Conservation (phyloP, 306 rosid genomes). For the Hippophae tibetana region DNA sequence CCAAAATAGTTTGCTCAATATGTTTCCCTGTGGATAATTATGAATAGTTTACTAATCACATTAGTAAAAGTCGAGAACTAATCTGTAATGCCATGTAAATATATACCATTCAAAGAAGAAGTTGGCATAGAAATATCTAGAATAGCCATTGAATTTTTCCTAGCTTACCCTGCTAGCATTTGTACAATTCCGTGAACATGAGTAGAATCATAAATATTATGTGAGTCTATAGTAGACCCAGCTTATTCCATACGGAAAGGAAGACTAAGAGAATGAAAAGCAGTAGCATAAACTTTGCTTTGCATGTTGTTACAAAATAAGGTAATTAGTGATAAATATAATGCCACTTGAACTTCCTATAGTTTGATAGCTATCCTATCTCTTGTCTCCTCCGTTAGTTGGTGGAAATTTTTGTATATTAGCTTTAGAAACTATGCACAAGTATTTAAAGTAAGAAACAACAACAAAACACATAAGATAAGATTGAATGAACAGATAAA, state of each 20-base stretch:
- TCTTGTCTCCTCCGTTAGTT: no score
- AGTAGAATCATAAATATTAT: conserved; percentile 54
- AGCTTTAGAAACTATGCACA: no score
- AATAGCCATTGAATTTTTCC: conserved; percentile 71
- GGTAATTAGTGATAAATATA: no score
- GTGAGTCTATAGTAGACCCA: conserved; percentile 49
- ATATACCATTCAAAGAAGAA: conserved; percentile 57
- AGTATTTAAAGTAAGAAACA: no score
- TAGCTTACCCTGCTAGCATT: conserved; percentile 58
- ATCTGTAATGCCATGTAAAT: conserved; percentile 7
- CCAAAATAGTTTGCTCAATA: conserved; percentile 33
- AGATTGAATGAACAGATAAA: no score
- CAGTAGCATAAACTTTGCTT: no score
- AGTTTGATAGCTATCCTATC: no score
- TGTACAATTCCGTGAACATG: conserved; percentile 54
- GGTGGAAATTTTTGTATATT: conserved; percentile 20
- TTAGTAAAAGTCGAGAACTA: conserved; percentile 4
- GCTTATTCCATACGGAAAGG: conserved; percentile 24
- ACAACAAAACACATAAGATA: no score
- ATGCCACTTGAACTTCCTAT: no score
- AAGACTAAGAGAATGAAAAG: no score
- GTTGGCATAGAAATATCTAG: conserved; percentile 83
- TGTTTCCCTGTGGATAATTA: conserved; percentile 38
- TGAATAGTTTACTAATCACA: conserved; percentile 24
- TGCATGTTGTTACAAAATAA: no score